Evolutionary conservation across 352 stramenopile genomes (phyloP), one percentile per base, ranked within the genome.

Genomic region (Pythium guiyangense): DNA sequence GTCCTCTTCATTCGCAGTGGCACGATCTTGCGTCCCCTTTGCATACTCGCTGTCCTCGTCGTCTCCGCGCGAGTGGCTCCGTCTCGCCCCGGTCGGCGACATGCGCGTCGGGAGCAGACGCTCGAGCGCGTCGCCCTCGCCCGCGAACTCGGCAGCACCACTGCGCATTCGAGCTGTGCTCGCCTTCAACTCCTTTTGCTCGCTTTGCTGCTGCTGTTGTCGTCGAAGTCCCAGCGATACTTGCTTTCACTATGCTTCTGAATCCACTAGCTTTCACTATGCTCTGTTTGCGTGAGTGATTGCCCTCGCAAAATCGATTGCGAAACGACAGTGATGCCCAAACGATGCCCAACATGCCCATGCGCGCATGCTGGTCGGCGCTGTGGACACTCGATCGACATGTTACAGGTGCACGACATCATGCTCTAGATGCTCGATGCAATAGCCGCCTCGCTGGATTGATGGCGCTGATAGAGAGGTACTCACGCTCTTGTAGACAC

Each of bases 111-210:
- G 69, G n/a, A 86, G 63, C 47, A 86, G 65, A 10, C 65, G 69
- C 64, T 86, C 76, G 48, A 49, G 69, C 46, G 77, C 76, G 35
- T 84, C 73, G 39, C 58, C 52, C 20, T 63, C 66, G 20, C 53
- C 52, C 15, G 52, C 15, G 39, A 57, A 59, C 25, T 39, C 67
- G 47, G 40, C 55, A 5, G 43, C 31, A 25, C 26, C 29, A 10
- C 34, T 40, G 27, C 29, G 25, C 17, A n/a, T 52, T 42, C 22
- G 22, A 17, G 51, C 40, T n/a, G 11, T 1, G 25, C 26, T 49
- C 25, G 14, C 42, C 15, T 48, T 20, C 1, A 15, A 18, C 50
- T 53, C 11, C 49, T 31, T 10, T 47, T 27, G 11, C 20, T 10
- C 22, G 22, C 22, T 22, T 22, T 22, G 22, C 22, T 22, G 22